These are phyloP conservation scores for Plenodomus lindquistii DNA, from an alignment of 2,329 filamentous ascomycete species.

Conservation along the genomic window DNA sequence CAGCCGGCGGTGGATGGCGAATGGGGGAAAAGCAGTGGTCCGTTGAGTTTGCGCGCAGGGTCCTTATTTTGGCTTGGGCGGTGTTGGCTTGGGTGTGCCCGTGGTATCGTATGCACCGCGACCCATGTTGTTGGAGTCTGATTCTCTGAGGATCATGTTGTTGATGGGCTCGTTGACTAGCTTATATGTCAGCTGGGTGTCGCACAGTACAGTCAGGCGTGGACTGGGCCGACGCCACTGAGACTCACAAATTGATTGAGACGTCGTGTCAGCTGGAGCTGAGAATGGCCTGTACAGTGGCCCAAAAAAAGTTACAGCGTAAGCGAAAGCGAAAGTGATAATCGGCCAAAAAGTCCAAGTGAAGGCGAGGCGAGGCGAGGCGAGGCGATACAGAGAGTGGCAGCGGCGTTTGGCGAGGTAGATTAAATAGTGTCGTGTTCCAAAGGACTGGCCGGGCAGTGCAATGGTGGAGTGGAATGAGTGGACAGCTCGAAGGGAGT, in stretches of 20 bases:
- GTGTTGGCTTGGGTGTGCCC: conserved; percentile 52
- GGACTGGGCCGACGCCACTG: conserved; percentile 4
- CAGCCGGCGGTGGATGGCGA: conserved; percentile 5
- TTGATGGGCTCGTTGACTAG: conserved; percentile 23
- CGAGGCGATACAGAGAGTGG: conserved; percentile 10
- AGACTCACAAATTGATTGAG: conserved; percentile 25
- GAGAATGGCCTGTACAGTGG: conserved; percentile 23
- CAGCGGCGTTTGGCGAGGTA: conserved; percentile 13
- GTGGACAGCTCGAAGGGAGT: conserved; percentile 30
- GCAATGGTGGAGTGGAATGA: conserved; percentile 27
- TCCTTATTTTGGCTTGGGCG: conserved; percentile 46
- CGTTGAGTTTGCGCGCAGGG: conserved; percentile 4
- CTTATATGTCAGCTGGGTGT: conserved; percentile 25
- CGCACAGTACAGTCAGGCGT: neutral
- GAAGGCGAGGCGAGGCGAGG: conserved; percentile 9
- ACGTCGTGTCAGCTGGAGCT: conserved; percentile 26
- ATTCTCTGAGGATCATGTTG: conserved; percentile 50
- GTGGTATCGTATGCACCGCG: conserved; percentile 56
- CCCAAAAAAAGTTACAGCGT: conserved; percentile 1
- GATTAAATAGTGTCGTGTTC: conserved; percentile 35
- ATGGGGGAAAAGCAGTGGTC: conserved; percentile 3
- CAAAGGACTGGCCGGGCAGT: conserved; percentile 38
- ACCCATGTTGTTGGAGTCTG: conserved; percentile 51
- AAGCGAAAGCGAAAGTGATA: conserved; percentile 24
- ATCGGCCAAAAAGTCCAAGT: conserved; percentile 4